Evolutionary conservation across 306 rosid genomes (phyloP).

Genomic region (Vicia villosa): DNA sequence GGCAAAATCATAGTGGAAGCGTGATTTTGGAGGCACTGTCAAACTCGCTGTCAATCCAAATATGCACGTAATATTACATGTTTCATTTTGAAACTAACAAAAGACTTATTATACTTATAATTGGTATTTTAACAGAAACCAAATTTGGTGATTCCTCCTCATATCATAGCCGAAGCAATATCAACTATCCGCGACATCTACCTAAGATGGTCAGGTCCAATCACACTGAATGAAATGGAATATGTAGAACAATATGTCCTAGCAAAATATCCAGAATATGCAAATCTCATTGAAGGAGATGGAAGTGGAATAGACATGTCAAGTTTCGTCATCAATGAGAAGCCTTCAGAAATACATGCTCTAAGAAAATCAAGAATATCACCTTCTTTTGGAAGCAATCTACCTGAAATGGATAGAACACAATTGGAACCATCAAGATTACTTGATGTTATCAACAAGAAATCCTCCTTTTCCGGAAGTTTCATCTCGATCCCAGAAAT

Average conservation of each 20-base stretch:
- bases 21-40: neutral
- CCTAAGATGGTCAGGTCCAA: constrained; percentile 89
- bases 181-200: constrained; percentile 67
- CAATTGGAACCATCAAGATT: constrained; percentile 78
- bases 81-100: constrained; percentile 5
- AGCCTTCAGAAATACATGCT: constrained; percentile 51
- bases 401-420: constrained; percentile 68
- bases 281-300: constrained; percentile 53
- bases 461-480: constrained; percentile 73
- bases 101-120: constrained; percentile 21
- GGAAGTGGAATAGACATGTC: constrained; percentile 51
- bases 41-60: neutral
- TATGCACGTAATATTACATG: neutral
- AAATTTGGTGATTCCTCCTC: constrained; percentile 58
- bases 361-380: constrained; percentile 62
- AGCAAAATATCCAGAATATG: constrained; percentile 81
- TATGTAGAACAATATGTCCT: constrained; percentile 75
- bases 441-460: constrained; percentile 65
- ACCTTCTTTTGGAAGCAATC: constrained; percentile 59
- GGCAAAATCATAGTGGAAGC: neutral
- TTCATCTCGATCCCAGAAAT: constrained; percentile 80
- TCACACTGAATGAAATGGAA: constrained; percentile 77
- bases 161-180: constrained; percentile 76
- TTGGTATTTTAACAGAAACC: constrained; percentile 51
- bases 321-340: constrained; percentile 61